These are phyloP conservation scores for Jacaranda mimosifolia DNA, from an alignment of 257 asterid species.

Conservation along the genomic window DNA sequence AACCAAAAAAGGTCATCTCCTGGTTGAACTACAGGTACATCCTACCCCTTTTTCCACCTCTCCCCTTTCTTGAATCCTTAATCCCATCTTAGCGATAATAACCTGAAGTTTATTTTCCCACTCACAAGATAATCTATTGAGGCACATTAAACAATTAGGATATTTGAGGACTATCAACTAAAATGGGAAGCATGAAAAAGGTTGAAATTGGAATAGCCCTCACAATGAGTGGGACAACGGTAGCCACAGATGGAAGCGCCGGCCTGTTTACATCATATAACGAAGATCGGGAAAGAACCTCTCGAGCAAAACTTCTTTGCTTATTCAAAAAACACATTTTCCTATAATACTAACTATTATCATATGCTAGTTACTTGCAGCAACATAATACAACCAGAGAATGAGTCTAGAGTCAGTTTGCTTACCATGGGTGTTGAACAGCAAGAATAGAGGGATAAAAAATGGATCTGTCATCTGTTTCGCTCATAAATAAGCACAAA, in stretches of 20 bases:
- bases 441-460: conserved; percentile 64
- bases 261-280: conserved; percentile 46
- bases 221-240: conserved; percentile 69
- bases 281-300: not conserved
- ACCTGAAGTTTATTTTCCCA: conserved; percentile 72
- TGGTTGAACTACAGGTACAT: conserved; percentile 67
- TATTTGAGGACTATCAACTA: not conserved
- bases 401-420: not conserved
- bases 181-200: conserved; percentile 4
- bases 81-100: conserved; percentile 71
- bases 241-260: conserved; percentile 69
- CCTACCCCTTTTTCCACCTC: conserved; percentile 62
- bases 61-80: conserved; percentile 67
- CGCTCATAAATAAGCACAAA: not conserved
- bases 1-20: conserved; percentile 78
- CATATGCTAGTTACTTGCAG: not conserved
- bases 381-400: too few species aligned
- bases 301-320: not conserved
- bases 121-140: conserved; percentile 58
- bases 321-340: not conserved
- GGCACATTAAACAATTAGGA: not conserved
- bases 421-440: conserved; percentile 74
- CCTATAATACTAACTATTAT: not conserved
- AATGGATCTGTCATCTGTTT: conserved; percentile 44
- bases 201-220: conserved; percentile 22